Conservation (phyloP, 768 basidiomycete species). For the Auricularia auricula-judae region DNA sequence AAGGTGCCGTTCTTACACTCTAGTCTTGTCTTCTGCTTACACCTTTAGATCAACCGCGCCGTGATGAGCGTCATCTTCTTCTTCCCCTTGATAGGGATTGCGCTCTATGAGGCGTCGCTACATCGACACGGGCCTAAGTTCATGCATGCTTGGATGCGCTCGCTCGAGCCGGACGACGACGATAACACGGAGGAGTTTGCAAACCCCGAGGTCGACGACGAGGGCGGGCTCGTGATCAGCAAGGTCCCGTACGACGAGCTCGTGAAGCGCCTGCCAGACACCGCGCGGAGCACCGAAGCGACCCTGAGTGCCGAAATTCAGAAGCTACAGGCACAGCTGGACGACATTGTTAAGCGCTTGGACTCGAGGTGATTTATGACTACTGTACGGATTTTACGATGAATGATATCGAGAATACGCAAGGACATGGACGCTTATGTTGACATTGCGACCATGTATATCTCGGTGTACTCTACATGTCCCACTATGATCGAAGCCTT, state of each 20-base stretch:
- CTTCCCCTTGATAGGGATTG: slow-evolving; percentile 62
- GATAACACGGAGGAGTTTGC: slow-evolving; percentile 40
- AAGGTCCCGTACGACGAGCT: slow-evolving; percentile 61
- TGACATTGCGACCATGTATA: too few relatives aligned
- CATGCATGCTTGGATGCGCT: slow-evolving; percentile 57
- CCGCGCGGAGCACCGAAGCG: slow-evolving; percentile 59
- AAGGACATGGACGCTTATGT: too few relatives aligned
- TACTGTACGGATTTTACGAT: too few relatives aligned
- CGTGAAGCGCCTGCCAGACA: slow-evolving; percentile 63
- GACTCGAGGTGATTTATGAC: slow-evolving; percentile 9
- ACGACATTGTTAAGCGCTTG: slow-evolving; percentile 25
- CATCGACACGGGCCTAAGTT: slow-evolving; percentile 34
- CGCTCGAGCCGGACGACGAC: slow-evolving; percentile 42
- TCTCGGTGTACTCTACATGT: too few relatives aligned
- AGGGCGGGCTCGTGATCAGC: slow-evolving; percentile 53
- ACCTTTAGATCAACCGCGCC: slow-evolving; percentile 53
- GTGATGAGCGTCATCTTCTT: slow-evolving; percentile 79
- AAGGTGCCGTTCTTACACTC: slow-evolving; percentile 24
- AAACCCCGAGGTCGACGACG: slow-evolving; percentile 51
- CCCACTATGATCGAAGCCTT: too few relatives aligned
- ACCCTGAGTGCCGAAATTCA: slow-evolving; percentile 54
- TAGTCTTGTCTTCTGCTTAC: neutral
- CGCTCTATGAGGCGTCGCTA: slow-evolving; percentile 59
- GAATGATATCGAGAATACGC: too few relatives aligned
- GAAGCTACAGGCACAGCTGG: slow-evolving; percentile 36